Base-by-base conservation (phyloP, 305 asterid genomes). In the Fraxinus velutina region DNA sequence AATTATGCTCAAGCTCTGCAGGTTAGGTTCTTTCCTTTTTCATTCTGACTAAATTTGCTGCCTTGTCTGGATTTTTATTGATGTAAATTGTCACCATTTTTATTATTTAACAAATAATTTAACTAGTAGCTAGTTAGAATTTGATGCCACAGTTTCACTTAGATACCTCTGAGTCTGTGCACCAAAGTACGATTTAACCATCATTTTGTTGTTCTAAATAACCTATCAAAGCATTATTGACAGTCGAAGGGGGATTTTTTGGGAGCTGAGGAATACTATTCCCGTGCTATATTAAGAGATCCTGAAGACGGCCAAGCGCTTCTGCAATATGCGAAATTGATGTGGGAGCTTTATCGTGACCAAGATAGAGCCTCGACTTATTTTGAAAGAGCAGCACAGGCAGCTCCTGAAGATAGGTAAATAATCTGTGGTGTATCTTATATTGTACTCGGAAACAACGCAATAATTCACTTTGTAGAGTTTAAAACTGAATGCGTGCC, bases 341-440 rank as follows among this genome's bases (percentile, higher is more conserved):
- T 87, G 24, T 93, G 98, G 99, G 89, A 89, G 83, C 85, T 91
- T 27, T 93, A 87, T 81, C 91, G 83, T 50, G 94, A 96, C 80
- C 84, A 83, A 82, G 84, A 76, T 79, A 85, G 57, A 84, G 98
- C 97, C 87, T 82, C 86, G 7, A 82, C 81, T 81, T 94, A 90
- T 84, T 93, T 93, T 32, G 84, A 89, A 80, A 85, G 82, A 83
- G 96, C 98, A 6, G 82, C 78, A 10, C 83, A 5, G 78, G 93
- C 92, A 77, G 88, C 97, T 79, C 97, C 97, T 29, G 86, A 83
- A 1, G 88, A 93, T 83, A 90, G 95, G 97, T 92, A 79, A 64
- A 57, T 12, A 73, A 13, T 71, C 76, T 73, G 32, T 52, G 44
- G 39, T 83, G 9, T 29, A 83, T 68, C 73, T 81, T 76, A 15